phyloP scores from a whole-genome alignment of 345 rosid genomes.

The Citrus trifoliata region DNA sequence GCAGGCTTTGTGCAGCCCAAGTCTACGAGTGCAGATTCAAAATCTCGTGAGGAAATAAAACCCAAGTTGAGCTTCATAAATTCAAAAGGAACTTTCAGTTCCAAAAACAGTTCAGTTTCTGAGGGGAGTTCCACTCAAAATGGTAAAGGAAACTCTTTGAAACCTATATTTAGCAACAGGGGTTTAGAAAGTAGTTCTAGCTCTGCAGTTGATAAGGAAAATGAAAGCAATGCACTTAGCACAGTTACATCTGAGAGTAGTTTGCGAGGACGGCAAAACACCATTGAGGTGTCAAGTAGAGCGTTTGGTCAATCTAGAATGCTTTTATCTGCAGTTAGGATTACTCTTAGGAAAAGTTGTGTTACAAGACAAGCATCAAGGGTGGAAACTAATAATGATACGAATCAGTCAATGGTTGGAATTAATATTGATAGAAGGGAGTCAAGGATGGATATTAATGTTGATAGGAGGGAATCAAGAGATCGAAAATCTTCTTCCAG shows the following conservation, averaged over 20 bases:
- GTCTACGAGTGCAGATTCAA: conserved; percentile 1
- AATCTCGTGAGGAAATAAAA: conserved; percentile 22
- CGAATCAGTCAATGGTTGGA: conserved; percentile 21
- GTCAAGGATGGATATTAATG: conserved; percentile 32
- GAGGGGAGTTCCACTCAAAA: conserved; percentile 16
- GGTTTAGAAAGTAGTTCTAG: conserved; percentile 15
- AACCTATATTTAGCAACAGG: not conserved
- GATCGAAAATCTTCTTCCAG: conserved; percentile 37
- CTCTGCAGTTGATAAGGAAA: conserved; percentile 16
- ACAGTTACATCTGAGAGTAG: conserved; percentile 33
- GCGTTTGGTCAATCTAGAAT: conserved; percentile 32
- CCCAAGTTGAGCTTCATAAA: conserved; percentile 26
- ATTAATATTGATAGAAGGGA: conserved; percentile 15
- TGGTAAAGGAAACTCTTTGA: conserved; percentile 12
- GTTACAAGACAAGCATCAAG: conserved; percentile 55
- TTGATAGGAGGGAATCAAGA: conserved; percentile 20
- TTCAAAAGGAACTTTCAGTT: conserved; percentile 29
- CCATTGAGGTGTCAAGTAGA: conserved; percentile 31
- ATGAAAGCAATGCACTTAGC: conserved; percentile 33
- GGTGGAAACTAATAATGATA: conserved; percentile 26
- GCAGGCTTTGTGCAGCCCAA: conserved; percentile 18
- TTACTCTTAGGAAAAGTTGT: conserved; percentile 47
- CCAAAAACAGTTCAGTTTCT: conserved; percentile 24
- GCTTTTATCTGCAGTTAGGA: conserved; percentile 37
- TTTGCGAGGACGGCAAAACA: conserved; percentile 24